Base-by-base conservation (phyloP, 805 yeast species). In the Metschnikowia corniflorae region DNA sequence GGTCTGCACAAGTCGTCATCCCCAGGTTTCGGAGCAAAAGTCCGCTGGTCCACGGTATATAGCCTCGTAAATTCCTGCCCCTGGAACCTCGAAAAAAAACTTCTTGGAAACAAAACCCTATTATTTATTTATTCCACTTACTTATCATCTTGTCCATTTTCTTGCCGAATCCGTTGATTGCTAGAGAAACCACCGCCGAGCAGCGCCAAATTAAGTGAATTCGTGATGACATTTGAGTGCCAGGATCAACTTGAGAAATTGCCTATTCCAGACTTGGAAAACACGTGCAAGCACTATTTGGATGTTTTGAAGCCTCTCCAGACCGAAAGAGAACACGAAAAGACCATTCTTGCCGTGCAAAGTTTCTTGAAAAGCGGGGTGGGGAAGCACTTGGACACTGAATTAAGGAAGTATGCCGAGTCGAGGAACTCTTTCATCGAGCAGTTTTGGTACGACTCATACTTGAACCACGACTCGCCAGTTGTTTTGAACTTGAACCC, bases 371-470 rank as follows among this genome's bases (percentile, higher is more conserved):
- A 71, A 38, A 61, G 73, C 23, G 53, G 70, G 61, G 49, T 60
- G 2, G 57, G 87, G 71, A 15, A 77, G 77, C 35, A 67, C 65
- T 37, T 72, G 77, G 94, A 88, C 54, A 63, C 71, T 18, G 79
- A 77, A 48, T 69, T 88, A 35, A 66, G 80, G 13, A 72, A 71
- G 33, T 86, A 82, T 53, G 63, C 82, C 5, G 70, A 74, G 33
- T 64, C 80, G 12, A 66, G 86, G 44, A 78, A 84, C 33, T 82
- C 94, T 2, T 88, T 84, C 58, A 88, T 88, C 45, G 96, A 88
- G 61, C 95, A 88, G 59, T 88, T 88, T 58, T 88, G 96, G 96
- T 88, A 77, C 60, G 96, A 88, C 56, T 78, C 95, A 1, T 88
- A 88, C 58, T 69, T 88, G 47, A 81, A 81, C 58, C 86, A 84